A percentile compares a stretch with the other conserved stretches of the same genome.
These are phyloP conservation scores for Colletotrichum cordylinicola DNA, from an alignment of 2,329 filamentous ascomycete genomes.

Conservation along the genomic window DNA sequence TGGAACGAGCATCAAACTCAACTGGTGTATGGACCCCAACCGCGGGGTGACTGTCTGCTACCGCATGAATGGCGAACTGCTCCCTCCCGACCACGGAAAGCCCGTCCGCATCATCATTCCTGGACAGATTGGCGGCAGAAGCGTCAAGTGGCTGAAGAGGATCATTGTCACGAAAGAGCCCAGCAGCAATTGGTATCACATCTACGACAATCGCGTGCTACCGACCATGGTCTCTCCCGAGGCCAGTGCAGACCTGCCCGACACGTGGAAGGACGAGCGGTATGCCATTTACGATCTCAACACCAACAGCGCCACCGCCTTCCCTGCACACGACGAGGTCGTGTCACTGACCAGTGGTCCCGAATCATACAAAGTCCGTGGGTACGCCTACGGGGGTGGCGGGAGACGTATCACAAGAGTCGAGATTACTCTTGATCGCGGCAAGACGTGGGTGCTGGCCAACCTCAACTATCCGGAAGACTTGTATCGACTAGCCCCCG, in stretches of 20 bases:
- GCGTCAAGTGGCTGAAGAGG: conserved; percentile 90
- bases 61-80: conserved; percentile 85
- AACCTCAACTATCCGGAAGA: conserved; percentile 86
- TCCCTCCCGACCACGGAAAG: conserved; percentile 85
- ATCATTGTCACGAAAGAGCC: conserved; percentile 79
- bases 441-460: conserved; percentile 79
- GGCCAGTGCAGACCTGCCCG: conserved; percentile 73
- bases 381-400: conserved; percentile 89
- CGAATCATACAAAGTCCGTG: conserved; percentile 68
- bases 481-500: conserved; percentile 70
- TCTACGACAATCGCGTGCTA: conserved; percentile 89
- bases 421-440: conserved; percentile 84
- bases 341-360: conserved; percentile 49
- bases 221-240: conserved; percentile 88
- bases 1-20: conserved; percentile 85
- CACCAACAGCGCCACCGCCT: conserved; percentile 82
- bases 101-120: conserved; percentile 85
- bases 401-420: conserved; percentile 84
- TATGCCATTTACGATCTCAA: conserved; percentile 95
- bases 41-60: conserved; percentile 86
- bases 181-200: conserved; percentile 95
- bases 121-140: conserved; percentile 89
- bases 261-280: conserved; percentile 86
- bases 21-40: conserved; percentile 86
- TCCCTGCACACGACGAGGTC: conserved; percentile 79